Conservation (phyloP, 192 early-diverging fungal species). For the Cetraspora pellucida region DNA sequence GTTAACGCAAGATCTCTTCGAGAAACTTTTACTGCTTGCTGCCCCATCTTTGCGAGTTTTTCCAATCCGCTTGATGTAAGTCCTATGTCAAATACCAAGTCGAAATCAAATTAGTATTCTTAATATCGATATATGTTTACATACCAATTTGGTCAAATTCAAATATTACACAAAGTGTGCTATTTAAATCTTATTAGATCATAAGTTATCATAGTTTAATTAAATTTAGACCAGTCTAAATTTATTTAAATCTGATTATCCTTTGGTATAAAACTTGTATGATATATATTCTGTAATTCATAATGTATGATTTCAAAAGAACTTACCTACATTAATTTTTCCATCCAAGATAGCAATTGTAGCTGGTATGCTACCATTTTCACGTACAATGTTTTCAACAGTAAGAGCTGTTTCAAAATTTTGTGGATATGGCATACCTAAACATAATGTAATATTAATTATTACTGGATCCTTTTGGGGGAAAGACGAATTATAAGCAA, state of each 20-base stretch:
- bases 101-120: not conserved
- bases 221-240: too few species aligned
- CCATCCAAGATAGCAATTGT: slow-evolving; percentile 91
- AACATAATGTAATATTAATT: not conserved
- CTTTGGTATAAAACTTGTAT: not conserved
- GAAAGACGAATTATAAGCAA: not conserved
- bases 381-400: slow-evolving; percentile 77
- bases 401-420: slow-evolving; percentile 84
- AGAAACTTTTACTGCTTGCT: slow-evolving; percentile 76
- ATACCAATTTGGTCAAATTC: not conserved
- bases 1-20: slow-evolving; percentile 82
- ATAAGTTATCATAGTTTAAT: too few species aligned
- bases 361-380: slow-evolving; percentile 78
- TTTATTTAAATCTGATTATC: too few species aligned
- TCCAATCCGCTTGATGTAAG: slow-evolving; percentile 65
- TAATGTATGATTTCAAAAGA: not conserved
- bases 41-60: slow-evolving; percentile 62
- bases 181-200: too few species aligned
- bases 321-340: slow-evolving; percentile 71
- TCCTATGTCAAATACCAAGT: slow-evolving; percentile 37
- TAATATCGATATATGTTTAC: not conserved
- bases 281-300: not conserved
- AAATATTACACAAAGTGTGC: too few species aligned
- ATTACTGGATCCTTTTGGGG: not conserved
- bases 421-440: slow-evolving; percentile 88